These are phyloP conservation scores for Dinochytrium kinnereticum DNA, from an alignment of 371 early-diverging fungal genomes.

Conservation along the genomic window DNA sequence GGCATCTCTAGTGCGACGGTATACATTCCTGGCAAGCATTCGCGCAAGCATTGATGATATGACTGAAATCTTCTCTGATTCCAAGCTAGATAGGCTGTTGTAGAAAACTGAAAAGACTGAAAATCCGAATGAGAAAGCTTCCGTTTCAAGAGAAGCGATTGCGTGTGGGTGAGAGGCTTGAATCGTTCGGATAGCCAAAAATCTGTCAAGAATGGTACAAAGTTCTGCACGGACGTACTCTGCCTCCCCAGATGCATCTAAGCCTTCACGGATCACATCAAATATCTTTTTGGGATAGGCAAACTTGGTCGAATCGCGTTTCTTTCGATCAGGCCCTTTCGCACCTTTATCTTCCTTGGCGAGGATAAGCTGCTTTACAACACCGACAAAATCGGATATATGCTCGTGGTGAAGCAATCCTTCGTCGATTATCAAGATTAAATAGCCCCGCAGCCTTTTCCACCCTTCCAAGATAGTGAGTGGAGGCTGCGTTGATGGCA, in stretches of 20 bases:
- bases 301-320: neutral
- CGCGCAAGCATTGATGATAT: neutral
- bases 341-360: neutral
- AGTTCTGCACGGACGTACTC: neutral
- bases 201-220: neutral
- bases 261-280: neutral
- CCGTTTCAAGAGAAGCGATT: neutral
- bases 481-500: neutral
- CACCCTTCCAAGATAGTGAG: neutral
- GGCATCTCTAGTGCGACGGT: neutral
- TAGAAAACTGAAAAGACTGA: neutral
- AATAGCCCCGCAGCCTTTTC: neutral
- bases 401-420: neutral
- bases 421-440: neutral
- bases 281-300: neutral
- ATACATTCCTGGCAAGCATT: neutral
- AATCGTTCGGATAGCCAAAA: neutral
- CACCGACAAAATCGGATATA: neutral
- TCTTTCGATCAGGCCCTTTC: neutral
- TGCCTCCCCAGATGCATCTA: neutral
- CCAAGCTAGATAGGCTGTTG: neutral
- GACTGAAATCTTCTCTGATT: neutral
- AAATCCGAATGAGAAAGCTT: conserved; percentile 9
- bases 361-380: conserved; percentile 8
- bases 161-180: neutral